Conservation (phyloP, 768 basidiomycete species). For the Trametes meyenii region DNA sequence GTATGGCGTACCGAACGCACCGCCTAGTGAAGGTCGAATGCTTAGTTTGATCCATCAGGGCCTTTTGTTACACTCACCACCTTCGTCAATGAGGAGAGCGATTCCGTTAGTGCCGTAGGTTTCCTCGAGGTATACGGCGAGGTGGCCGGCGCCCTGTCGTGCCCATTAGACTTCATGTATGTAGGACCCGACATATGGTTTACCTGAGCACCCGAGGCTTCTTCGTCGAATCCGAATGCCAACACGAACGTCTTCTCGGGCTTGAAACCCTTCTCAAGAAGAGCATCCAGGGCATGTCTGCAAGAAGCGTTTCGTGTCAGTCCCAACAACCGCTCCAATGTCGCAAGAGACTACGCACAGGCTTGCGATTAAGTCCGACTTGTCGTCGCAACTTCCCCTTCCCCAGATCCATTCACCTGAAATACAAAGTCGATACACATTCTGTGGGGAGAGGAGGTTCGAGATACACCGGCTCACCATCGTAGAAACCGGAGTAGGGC, state of each 20-base stretch:
- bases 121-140: constrained; percentile 51
- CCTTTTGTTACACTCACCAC: constrained; percentile 48
- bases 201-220: constrained; percentile 36
- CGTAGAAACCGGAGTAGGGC: constrained; percentile 51
- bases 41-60: neutral
- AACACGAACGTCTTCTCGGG: constrained; percentile 46
- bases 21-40: constrained; percentile 33
- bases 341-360: constrained; percentile 30
- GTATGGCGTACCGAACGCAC: constrained; percentile 50
- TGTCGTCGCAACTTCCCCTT: constrained; percentile 40
- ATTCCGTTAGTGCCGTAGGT: constrained; percentile 73
- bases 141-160: constrained; percentile 54
- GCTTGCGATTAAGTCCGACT: constrained; percentile 36
- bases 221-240: constrained; percentile 56
- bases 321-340: neutral
- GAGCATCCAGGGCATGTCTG: constrained; percentile 48
- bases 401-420: constrained; percentile 39
- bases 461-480: constrained; percentile 31
- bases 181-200: constrained; percentile 35
- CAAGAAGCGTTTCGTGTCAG: neutral
- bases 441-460: no score
- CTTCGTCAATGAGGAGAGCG: constrained; percentile 87
- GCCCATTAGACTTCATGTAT: constrained; percentile 14
- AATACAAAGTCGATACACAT: neutral
- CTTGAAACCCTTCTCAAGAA: constrained; percentile 48